Base-by-base conservation (phyloP, 2,329 filamentous ascomycete genomes). In the Pseudogymnoascus sp. region DNA sequence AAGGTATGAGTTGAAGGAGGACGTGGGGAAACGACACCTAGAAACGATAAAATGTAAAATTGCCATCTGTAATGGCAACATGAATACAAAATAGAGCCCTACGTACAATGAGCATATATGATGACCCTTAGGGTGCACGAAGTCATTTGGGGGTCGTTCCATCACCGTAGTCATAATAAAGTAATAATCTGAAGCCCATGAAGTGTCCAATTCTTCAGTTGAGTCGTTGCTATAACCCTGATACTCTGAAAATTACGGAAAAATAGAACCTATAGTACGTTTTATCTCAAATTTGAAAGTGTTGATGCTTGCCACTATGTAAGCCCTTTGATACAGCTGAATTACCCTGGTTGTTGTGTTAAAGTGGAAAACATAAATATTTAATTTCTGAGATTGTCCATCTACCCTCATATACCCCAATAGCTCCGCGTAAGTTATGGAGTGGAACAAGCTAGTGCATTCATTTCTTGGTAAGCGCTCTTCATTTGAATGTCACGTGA, bases 371-470 rank as follows among this genome's bases (percentile, higher is more conserved):
- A 49, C 9, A 28, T 49, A 49, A 49, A 49, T 49, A 28, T 28
- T 28, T 28, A n/a, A 49, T 49, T 49, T 16, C 42, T 28, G 3
- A 3, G 12, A 28, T 49, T 28, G 23, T 0, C 42, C 42, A n/a
- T 49, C 23, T 49, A 49, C 42, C 42, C 42, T 49, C 42, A 49
- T 49, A n/a, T 49, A 28, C 12, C 7, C 6, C 42, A 16, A 49
- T 49, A 49, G 42, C 23, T 28, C 42, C 23, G 42, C 42, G 42
- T 49, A 49, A 49, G 42, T 7, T 49, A 49, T 68, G 71, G 71
- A 73, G 71, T 72, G 70, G 70, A 71, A 72, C 70, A 73, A 71
- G 62, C 70, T 73, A 73, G 66, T 64, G 69, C 69, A 72, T 71
- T 71, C 71, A 73, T 73, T 72, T 73, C 71, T 73, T 73, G 71